Conservation (phyloP, 2,329 filamentous ascomycete genomes). For the Diplodia seriata region DNA sequence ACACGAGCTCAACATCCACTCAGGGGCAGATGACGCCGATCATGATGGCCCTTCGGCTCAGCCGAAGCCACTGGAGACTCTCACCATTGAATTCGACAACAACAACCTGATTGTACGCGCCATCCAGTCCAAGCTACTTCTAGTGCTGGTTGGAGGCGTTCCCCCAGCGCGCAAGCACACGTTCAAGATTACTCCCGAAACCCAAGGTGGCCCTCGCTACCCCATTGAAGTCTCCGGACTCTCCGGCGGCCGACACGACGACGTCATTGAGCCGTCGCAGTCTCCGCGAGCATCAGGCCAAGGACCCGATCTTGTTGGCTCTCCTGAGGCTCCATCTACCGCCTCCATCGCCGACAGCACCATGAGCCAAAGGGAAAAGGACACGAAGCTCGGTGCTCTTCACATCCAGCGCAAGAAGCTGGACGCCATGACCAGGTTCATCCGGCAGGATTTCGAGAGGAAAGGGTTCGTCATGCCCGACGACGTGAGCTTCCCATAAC, state of each 20-base stretch:
- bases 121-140: slow-evolving; percentile 55
- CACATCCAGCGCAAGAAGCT: slow-evolving; percentile 58
- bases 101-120: slow-evolving; percentile 56
- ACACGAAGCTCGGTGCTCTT: slow-evolving; percentile 50
- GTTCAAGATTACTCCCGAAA: slow-evolving; percentile 55
- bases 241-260: slow-evolving; percentile 31
- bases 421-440: slow-evolving; percentile 54
- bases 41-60: slow-evolving; percentile 30
- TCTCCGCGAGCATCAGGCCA: slow-evolving; percentile 37
- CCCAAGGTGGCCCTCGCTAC: slow-evolving; percentile 49
- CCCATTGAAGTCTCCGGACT: slow-evolving; percentile 37
- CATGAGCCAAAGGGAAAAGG: slow-evolving; percentile 47
- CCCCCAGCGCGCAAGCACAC: slow-evolving; percentile 49
- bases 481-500: slow-evolving; percentile 37
- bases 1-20: slow-evolving; percentile 38
- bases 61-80: slow-evolving; percentile 47
- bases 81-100: slow-evolving; percentile 55
- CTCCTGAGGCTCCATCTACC: slow-evolving; percentile 30
- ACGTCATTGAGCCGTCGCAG: slow-evolving; percentile 31
- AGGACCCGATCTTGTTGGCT: slow-evolving; percentile 21
- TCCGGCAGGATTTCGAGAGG: slow-evolving; percentile 53
- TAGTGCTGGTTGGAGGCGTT: slow-evolving; percentile 57
- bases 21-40: slow-evolving; percentile 3
- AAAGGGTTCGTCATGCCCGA: slow-evolving; percentile 58
- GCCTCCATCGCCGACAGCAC: slow-evolving; percentile 45